Evolutionary conservation across 1,284 basidiomycete species (phyloP).

Genomic region (Trametes hirsuta): DNA sequence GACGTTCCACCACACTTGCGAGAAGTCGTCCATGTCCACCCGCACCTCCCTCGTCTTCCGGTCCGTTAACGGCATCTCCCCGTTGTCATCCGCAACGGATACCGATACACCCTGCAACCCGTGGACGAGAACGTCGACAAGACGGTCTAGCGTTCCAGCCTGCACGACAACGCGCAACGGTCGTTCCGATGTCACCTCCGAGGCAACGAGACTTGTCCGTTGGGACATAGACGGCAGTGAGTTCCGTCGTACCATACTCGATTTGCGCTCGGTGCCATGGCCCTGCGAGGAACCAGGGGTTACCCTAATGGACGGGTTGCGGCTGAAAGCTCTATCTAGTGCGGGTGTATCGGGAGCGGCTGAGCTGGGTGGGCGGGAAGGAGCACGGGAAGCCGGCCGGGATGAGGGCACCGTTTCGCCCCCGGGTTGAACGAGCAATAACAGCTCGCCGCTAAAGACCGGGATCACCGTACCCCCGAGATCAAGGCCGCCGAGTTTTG

Average conservation of each 20-base stretch:
- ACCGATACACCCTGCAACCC: slow-evolving; percentile 78
- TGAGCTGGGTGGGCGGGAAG: slow-evolving; percentile 64
- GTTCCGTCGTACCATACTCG: slow-evolving; percentile 71
- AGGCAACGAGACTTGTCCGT: slow-evolving; percentile 55
- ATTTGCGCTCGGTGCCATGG: slow-evolving; percentile 70
- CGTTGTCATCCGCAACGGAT: slow-evolving; percentile 81
- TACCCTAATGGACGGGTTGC: slow-evolving; percentile 75
- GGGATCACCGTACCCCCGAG: slow-evolving; percentile 71
- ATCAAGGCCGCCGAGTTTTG: slow-evolving; percentile 40
- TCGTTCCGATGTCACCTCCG: slow-evolving; percentile 63
- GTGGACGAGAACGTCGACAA: slow-evolving; percentile 75
- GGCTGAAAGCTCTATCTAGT: slow-evolving; percentile 48
- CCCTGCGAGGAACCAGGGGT: slow-evolving; percentile 66
- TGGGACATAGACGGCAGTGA: slow-evolving; percentile 77
- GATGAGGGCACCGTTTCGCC: slow-evolving; percentile 47
- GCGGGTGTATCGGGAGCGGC: slow-evolving; percentile 46
- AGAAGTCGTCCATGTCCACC: slow-evolving; percentile 73
- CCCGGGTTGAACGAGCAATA: slow-evolving; percentile 64
- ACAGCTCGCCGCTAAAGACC: slow-evolving; percentile 72
- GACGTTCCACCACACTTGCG: slow-evolving; percentile 76
- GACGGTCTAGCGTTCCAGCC: slow-evolving; percentile 72
- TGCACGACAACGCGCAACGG: slow-evolving; percentile 76
- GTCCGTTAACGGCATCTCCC: slow-evolving; percentile 74
- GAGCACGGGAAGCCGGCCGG: slow-evolving; percentile 57
- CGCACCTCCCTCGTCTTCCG: slow-evolving; percentile 69